Evolutionary conservation across 192 early-diverging fungal species (phyloP).

Genomic region (Linnemannia schmuckeri): DNA sequence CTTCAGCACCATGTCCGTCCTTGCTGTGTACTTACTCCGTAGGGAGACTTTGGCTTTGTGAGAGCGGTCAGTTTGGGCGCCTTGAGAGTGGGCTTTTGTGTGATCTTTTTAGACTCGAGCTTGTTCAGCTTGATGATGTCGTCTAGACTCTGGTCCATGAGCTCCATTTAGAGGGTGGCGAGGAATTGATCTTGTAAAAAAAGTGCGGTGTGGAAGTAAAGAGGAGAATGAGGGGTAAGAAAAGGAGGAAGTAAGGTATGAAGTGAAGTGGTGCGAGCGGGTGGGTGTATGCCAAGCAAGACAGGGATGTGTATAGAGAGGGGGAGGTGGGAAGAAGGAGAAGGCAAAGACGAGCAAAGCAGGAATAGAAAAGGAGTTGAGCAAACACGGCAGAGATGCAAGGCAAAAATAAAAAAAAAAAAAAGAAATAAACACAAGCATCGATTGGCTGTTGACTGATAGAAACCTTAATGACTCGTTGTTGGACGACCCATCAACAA

Average conservation of each 20-base stretch:
- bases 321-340: neutral
- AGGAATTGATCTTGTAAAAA: neutral
- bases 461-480: neutral
- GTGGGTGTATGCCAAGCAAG: neutral
- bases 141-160: slow-evolving; percentile 37
- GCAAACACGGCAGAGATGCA: too few relatives aligned
- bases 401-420: too few relatives aligned
- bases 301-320: neutral
- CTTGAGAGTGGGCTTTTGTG: neutral
- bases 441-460: too few relatives aligned
- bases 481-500: neutral
- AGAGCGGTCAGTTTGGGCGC: neutral
- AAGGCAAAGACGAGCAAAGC: too few relatives aligned
- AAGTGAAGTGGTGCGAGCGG: neutral
- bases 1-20: too few relatives aligned
- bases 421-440: too few relatives aligned
- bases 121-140: slow-evolving; percentile 41
- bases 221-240: neutral
- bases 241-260: neutral
- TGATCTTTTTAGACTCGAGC: slow-evolving; percentile 1
- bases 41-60: neutral
- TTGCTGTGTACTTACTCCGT: neutral
- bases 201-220: neutral
- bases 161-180: neutral
- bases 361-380: too few relatives aligned